A percentile compares a stretch with the other conserved stretches of the same genome.
phyloP scores from a whole-genome alignment of 2,329 filamentous ascomycete species.

The Paecilomyces fulvus region DNA sequence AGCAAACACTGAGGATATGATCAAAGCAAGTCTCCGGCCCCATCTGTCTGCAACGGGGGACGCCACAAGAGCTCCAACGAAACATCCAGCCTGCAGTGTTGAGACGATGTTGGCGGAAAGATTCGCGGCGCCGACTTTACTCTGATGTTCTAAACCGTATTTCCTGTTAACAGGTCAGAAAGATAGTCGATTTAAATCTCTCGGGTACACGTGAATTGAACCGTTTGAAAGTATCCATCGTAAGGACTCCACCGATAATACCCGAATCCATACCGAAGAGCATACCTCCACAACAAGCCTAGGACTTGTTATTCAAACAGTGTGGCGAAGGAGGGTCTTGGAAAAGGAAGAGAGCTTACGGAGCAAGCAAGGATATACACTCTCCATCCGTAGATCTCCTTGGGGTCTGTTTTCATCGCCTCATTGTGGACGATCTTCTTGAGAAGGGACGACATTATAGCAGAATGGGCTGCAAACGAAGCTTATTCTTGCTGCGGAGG shows the following conservation, averaged over 20 bases:
- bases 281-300: constrained; percentile 60
- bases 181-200: constrained; percentile 5
- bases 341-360: constrained; percentile 21
- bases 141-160: constrained; percentile 38
- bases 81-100: constrained; percentile 62
- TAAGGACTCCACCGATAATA: constrained; percentile 59
- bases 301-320: constrained; percentile 2
- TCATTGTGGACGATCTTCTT: constrained; percentile 58
- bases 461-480: not conserved
- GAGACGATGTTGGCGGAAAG: constrained; percentile 46
- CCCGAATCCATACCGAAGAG: constrained; percentile 60
- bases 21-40: constrained; percentile 49
- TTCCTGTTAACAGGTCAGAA: constrained; percentile 32
- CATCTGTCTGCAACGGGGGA: constrained; percentile 40
- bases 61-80: constrained; percentile 22
- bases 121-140: not conserved
- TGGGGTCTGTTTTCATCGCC: constrained; percentile 59
- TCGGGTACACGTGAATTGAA: constrained; percentile 24
- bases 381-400: constrained; percentile 62
- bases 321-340: not conserved
- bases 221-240: constrained; percentile 50
- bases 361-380: constrained; percentile 56
- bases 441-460: constrained; percentile 40
- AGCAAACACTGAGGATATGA: constrained; percentile 50
- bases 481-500: not conserved